Evolutionary conservation across 106 monocot species (phyloP).

Genomic region (Dendrobium huoshanense): DNA sequence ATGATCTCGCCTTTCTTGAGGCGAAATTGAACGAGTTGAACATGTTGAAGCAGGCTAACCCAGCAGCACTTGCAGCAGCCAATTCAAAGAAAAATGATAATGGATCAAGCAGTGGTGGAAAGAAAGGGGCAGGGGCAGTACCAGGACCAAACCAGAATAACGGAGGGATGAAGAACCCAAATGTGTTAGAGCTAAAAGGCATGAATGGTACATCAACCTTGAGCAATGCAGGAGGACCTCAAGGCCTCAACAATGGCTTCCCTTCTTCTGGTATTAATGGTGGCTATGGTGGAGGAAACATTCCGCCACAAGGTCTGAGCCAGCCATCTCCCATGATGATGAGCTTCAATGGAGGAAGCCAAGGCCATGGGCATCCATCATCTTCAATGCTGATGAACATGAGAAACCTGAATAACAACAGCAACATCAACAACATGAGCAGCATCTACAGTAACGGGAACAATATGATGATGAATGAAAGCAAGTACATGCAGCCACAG

Average conservation of each 20-base stretch:
- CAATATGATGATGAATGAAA: conserved; percentile 11
- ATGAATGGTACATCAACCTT: neutral
- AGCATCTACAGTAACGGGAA: conserved; percentile 1
- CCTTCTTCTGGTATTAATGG: neutral
- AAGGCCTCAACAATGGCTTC: conserved; percentile 11
- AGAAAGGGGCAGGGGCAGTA: neutral
- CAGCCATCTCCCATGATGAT: conserved; percentile 21
- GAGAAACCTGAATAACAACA: conserved; percentile 6
- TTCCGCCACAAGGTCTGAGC: conserved; percentile 3
- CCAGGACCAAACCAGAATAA: neutral
- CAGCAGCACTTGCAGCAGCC: neutral
- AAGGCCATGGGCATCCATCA: conserved; percentile 15
- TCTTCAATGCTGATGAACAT: conserved; percentile 21
- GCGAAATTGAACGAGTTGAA: conserved; percentile 34
- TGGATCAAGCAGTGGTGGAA: conserved; percentile 5
- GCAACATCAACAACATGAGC: neutral
- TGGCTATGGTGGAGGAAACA: neutral
- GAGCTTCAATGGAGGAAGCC: conserved; percentile 7
- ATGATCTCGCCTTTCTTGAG: conserved; percentile 12
- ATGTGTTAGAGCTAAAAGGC: conserved; percentile 8
- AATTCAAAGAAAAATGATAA: neutral
- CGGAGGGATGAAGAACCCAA: neutral
- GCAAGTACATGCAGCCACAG: conserved; percentile 48
- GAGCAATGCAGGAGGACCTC: neutral
- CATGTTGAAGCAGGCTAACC: conserved; percentile 8